Evolutionary conservation across 352 stramenopile genomes (phyloP).

Genomic region (Peronospora destructor): DNA sequence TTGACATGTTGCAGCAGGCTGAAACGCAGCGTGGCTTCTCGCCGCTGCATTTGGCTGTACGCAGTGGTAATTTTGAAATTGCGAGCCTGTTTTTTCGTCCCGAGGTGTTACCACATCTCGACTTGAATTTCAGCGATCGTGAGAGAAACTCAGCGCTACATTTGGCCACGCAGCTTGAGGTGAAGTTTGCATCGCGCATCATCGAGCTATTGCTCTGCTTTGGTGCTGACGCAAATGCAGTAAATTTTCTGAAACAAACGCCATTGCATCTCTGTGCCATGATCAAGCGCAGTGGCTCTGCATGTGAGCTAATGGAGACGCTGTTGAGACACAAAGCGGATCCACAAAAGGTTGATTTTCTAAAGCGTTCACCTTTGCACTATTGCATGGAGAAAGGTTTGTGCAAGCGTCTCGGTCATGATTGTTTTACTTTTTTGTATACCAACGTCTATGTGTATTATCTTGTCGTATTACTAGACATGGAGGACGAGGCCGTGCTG

Average conservation of each 20-base stretch:
- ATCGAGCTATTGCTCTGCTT: slow-evolving; percentile 69
- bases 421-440: background rate
- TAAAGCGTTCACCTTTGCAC: slow-evolving; percentile 72
- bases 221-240: slow-evolving; percentile 47
- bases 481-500: slow-evolving; percentile 48
- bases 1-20: slow-evolving; percentile 44
- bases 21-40: slow-evolving; percentile 55
- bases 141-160: slow-evolving; percentile 71
- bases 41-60: slow-evolving; percentile 59
- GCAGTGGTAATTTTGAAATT: slow-evolving; percentile 50
- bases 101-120: slow-evolving; percentile 59
- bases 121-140: slow-evolving; percentile 55
- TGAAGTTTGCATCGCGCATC: slow-evolving; percentile 53
- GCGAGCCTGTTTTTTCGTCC: slow-evolving; percentile 72
- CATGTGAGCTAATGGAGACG: slow-evolving; percentile 50
- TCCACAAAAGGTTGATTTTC: slow-evolving; percentile 44
- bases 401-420: background rate
- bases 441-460: slow-evolving; percentile 2
- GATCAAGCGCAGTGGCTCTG: slow-evolving; percentile 43
- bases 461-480: slow-evolving; percentile 28
- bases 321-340: slow-evolving; percentile 54
- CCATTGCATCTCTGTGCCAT: slow-evolving; percentile 67
- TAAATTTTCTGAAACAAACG: slow-evolving; percentile 70
- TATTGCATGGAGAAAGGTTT: slow-evolving; percentile 73
- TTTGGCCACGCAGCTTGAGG: slow-evolving; percentile 49